A percentile compares a stretch with the other conserved stretches of the same genome.
Conservation (phyloP, 805 yeast genomes). For the Candida orba region DNA sequence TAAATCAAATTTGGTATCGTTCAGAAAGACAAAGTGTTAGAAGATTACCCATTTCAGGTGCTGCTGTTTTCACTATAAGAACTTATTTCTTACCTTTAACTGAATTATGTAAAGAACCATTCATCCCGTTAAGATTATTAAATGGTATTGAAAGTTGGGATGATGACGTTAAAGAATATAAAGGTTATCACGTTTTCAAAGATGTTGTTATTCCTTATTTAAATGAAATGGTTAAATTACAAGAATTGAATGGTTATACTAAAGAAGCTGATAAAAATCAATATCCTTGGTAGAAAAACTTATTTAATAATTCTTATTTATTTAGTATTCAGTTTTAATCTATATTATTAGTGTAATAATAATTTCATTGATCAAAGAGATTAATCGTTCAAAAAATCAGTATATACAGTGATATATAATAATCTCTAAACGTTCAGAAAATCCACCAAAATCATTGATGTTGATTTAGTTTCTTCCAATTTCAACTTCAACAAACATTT, state of each 20-base stretch:
- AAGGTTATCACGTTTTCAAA: constrained; percentile 49
- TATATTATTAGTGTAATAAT: no score
- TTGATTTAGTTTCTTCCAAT: no score
- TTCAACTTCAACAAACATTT: no score
- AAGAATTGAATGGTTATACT: constrained; percentile 16
- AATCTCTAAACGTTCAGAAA: no score
- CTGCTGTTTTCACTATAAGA: constrained; percentile 50
- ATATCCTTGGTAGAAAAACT: constrained; percentile 12
- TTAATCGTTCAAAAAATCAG: no score
- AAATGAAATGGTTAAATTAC: constrained; percentile 35
- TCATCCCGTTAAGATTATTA: constrained; percentile 51
- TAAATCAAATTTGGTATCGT: constrained; percentile 45
- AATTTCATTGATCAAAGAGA: no score
- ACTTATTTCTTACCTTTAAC: constrained; percentile 54
- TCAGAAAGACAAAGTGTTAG: constrained; percentile 61
- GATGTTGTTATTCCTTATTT: constrained; percentile 50
- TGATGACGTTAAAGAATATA: constrained; percentile 51
- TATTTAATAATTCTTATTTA: no score
- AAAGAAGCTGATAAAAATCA: constrained; percentile 14
- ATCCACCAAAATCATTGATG: no score
- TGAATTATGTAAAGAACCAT: constrained; percentile 51
- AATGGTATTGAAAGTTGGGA: constrained; percentile 56
- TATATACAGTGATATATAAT: no score
- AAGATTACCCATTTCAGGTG: constrained; percentile 54
- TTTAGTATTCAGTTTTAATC: no score